phyloP scores from a whole-genome alignment of 768 basidiomycete genomes.

The Lactarius hatsudake region DNA sequence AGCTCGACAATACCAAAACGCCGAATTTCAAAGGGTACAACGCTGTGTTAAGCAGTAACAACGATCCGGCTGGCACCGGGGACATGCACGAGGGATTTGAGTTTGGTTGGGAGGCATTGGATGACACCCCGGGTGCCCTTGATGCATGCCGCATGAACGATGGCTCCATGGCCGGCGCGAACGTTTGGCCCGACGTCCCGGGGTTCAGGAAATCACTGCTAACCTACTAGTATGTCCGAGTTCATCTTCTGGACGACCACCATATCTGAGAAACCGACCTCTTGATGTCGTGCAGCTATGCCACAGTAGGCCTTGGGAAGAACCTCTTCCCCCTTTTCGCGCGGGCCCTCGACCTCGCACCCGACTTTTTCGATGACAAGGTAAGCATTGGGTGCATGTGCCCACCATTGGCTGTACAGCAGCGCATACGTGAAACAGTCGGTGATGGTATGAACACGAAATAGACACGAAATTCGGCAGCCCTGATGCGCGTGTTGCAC shows the following conservation, averaged over 20 bases:
- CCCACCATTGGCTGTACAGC: background rate
- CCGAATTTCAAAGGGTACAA: conserved; percentile 78
- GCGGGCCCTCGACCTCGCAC: conserved; percentile 57
- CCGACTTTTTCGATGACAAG: conserved; percentile 67
- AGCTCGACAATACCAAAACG: conserved; percentile 69
- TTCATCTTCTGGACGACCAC: background rate
- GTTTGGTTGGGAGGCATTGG: conserved; percentile 66
- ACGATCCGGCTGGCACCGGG: conserved; percentile 71
- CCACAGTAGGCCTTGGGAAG: conserved; percentile 51
- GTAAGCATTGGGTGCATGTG: conserved; percentile 32
- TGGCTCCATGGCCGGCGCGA: conserved; percentile 65
- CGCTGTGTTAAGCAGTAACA: conserved; percentile 67
- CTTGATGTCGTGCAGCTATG: conserved; percentile 40
- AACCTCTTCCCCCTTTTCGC: conserved; percentile 68
- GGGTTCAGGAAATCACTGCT: conserved; percentile 59
- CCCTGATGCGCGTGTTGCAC: conserved; percentile 63
- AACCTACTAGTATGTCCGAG: conserved; percentile 58
- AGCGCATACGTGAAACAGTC: background rate
- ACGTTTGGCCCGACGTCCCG: conserved; percentile 73
- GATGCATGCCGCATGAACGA: conserved; percentile 37
- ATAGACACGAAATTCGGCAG: conserved; percentile 60
- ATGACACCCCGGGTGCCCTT: conserved; percentile 28
- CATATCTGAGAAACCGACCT: background rate
- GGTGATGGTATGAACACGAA: background rate
- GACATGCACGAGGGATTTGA: conserved; percentile 93